phyloP scores from a whole-genome alignment of 2,329 filamentous ascomycete genomes.

The Colletotrichum falcatum region DNA sequence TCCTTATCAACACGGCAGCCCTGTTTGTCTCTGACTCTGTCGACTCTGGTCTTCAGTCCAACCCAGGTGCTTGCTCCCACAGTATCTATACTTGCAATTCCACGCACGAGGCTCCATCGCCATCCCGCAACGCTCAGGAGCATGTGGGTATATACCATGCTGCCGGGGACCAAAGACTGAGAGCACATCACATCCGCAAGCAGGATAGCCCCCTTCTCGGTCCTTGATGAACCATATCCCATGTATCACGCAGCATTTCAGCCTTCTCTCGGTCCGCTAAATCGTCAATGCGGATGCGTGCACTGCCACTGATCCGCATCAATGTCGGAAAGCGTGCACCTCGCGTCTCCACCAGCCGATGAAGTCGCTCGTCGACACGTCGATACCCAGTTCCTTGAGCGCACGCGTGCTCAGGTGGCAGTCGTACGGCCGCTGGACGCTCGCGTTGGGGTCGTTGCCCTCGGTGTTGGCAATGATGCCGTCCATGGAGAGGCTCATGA shows the following conservation, averaged over 20 bases:
- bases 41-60: neutral
- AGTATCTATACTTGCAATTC: neutral
- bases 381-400: constrained; percentile 79
- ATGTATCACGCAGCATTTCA: neutral
- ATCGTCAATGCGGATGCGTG: neutral
- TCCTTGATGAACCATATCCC: no score
- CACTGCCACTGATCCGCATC: constrained; percentile 42
- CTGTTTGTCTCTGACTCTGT: neutral
- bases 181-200: neutral
- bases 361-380: constrained; percentile 81
- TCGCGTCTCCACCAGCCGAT: constrained; percentile 82
- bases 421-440: constrained; percentile 85
- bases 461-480: constrained; percentile 77
- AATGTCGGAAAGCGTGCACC: constrained; percentile 69
- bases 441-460: constrained; percentile 77
- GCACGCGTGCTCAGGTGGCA: constrained; percentile 85
- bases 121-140: neutral
- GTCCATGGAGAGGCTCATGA: constrained; percentile 79
- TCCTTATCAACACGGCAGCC: constrained; percentile 2
- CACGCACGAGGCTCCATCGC: neutral
- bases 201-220: neutral
- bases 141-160: neutral
- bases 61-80: neutral
- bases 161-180: neutral
- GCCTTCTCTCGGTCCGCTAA: neutral